Percentiles rank a stretch among this genome's conserved stretches.
Evolutionary conservation across 805 yeast genomes (phyloP).

Genomic region (Saturnispora gosingensis): DNA sequence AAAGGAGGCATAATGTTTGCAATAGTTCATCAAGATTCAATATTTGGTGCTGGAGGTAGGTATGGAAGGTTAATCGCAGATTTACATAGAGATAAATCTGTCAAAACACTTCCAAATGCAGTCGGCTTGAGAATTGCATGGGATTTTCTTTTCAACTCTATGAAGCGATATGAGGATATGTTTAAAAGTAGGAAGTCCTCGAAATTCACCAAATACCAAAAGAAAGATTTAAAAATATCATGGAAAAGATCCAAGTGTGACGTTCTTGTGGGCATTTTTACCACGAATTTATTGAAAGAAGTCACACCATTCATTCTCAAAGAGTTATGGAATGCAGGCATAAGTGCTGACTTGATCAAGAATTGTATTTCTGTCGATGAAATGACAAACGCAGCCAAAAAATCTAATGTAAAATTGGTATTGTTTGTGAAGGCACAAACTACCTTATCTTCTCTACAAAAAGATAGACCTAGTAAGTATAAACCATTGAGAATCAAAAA

Average conservation of each 20-base stretch:
- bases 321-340: slow-evolving; percentile 65
- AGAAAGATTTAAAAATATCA: slow-evolving; percentile 21
- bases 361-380: slow-evolving; percentile 50
- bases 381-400: slow-evolving; percentile 48
- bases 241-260: slow-evolving; percentile 66
- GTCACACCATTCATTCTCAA: slow-evolving; percentile 56
- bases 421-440: slow-evolving; percentile 66
- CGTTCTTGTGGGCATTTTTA: slow-evolving; percentile 66
- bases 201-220: slow-evolving; percentile 25
- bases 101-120: slow-evolving; percentile 39
- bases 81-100: slow-evolving; percentile 42
- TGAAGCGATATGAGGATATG: slow-evolving; percentile 38
- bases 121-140: slow-evolving; percentile 85
- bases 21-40: slow-evolving; percentile 55
- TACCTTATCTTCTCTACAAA: slow-evolving; percentile 16
- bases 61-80: slow-evolving; percentile 67
- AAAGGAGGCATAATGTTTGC: slow-evolving; percentile 82
- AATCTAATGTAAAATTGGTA: slow-evolving; percentile 69
- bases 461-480: slow-evolving; percentile 38
- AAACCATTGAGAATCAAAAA: slow-evolving; percentile 73
- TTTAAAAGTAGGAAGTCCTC: slow-evolving; percentile 18
- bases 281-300: slow-evolving; percentile 44
- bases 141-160: slow-evolving; percentile 48
- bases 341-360: slow-evolving; percentile 63
- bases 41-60: slow-evolving; percentile 89